A percentile compares a stretch with the other conserved stretches of the same genome.
phyloP scores from a whole-genome alignment of 2,329 filamentous ascomycete species.

The Fusarium poae region DNA sequence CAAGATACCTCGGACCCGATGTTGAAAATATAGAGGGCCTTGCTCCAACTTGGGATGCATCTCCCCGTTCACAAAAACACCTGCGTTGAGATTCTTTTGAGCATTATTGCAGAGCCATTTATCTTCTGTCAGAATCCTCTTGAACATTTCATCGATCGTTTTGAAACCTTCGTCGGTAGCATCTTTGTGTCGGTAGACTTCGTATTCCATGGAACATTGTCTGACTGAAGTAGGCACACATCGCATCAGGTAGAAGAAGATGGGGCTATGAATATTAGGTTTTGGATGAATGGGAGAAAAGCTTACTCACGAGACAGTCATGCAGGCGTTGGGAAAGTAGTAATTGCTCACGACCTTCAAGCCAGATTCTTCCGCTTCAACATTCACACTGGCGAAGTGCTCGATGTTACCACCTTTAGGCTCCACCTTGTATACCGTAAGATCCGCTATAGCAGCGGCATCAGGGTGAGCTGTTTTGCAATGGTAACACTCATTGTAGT shows the following conservation, averaged over 20 bases:
- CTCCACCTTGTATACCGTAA: constrained; percentile 17
- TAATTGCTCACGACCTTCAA: constrained; percentile 36
- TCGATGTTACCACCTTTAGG: constrained; percentile 32
- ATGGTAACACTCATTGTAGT: constrained; percentile 39
- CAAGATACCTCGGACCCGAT: background rate
- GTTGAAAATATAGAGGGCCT: background rate
- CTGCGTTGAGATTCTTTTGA: constrained; percentile 9
- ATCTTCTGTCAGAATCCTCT: constrained; percentile 12
- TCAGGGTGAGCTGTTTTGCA: constrained; percentile 30
- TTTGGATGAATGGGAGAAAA: too few relatives aligned
- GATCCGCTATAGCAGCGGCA: constrained; percentile 3
- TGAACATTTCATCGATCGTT: constrained; percentile 5
- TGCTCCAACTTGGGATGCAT: background rate
- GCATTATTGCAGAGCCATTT: constrained; percentile 21
- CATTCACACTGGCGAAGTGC: constrained; percentile 26
- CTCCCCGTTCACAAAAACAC: background rate
- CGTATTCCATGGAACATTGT: constrained; percentile 18
- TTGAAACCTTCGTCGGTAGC: constrained; percentile 15
- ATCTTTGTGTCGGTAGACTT: constrained; percentile 31
- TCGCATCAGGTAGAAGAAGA: constrained; percentile 30
- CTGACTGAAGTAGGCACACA: background rate
- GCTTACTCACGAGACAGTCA: constrained; percentile 30
- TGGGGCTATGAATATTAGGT: constrained; percentile 59
- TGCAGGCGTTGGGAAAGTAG: constrained; percentile 34
- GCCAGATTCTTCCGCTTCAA: constrained; percentile 14